Evolutionary conservation across 2,329 filamentous ascomycete genomes (phyloP).

Genomic region (Daldinia sp.): DNA sequence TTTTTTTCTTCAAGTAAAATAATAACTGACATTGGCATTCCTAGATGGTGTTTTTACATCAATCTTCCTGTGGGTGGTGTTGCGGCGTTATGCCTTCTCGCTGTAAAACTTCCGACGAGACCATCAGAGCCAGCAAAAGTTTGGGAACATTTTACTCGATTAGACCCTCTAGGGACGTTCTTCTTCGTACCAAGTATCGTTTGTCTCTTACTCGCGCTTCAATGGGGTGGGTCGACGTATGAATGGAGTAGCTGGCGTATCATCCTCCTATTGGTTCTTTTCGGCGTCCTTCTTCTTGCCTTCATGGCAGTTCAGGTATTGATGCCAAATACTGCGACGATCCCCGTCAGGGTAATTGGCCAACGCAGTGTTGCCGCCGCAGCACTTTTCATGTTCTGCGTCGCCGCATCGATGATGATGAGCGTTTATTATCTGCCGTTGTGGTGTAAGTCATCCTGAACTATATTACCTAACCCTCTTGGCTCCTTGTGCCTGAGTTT

Average conservation of each 20-base stretch:
- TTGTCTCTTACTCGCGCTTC: conserved; percentile 71
- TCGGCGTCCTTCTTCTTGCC: conserved; percentile 58
- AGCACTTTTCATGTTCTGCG: conserved; percentile 48
- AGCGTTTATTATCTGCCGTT: conserved; percentile 66
- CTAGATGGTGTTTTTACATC: conserved; percentile 68
- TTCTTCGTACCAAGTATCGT: conserved; percentile 71
- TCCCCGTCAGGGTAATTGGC: conserved; percentile 66
- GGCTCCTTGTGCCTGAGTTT: not conserved
- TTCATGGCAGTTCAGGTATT: conserved; percentile 66
- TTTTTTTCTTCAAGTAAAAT: not conserved
- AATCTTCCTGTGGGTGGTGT: conserved; percentile 68
- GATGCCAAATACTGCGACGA: conserved; percentile 67
- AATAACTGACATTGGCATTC: conserved; percentile 28
- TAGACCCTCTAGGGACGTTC: conserved; percentile 69
- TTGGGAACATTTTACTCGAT: conserved; percentile 60
- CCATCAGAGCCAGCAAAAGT: conserved; percentile 43
- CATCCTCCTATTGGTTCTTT: conserved; percentile 66
- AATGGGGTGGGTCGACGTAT: conserved; percentile 69
- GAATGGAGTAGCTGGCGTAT: conserved; percentile 65
- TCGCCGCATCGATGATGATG: conserved; percentile 63
- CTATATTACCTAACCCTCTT: not conserved
- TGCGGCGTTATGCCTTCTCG: conserved; percentile 63
- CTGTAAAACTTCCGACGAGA: conserved; percentile 58
- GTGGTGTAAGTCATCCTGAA: conserved; percentile 57
- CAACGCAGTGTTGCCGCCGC: conserved; percentile 67